Evolutionary conservation across 148 eudicot genomes (phyloP), one percentile per base, ranked within the genome.

Genomic region (Linanthus parryae): DNA sequence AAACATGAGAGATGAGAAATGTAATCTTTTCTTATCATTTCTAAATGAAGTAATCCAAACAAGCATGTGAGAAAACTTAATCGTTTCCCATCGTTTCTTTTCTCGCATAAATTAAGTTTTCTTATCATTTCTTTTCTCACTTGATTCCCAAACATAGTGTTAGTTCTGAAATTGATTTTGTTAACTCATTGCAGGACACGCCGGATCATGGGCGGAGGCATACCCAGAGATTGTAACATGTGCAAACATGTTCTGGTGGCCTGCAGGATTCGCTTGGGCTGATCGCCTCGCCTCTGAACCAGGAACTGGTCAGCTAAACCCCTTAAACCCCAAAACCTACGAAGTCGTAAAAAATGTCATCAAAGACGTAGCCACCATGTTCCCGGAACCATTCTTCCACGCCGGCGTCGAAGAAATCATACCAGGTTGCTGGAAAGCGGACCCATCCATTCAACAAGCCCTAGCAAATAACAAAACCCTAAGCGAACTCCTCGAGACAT

Each of bases 281-380:
- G 90, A 87, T 30, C 73, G 97, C 23, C 62, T 81, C 10, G 98
- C 98, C n/a, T 67, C 96, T 1, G 98, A 91, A 52, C 98, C 98
- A 0, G 98, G 94, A n/a, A 67, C 85, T 1, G 96, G 96, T 35
- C 98, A 92, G 38, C 94, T 91, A 49, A 91, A 91, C 58, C 98
- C 98, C 4, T 68, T 91, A 26, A 65, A 66, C 51, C 94, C 85
- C 4, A 79, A 81, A 40, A 91, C 98, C n/a, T 87, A 83, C 45
- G 51, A 84, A 59, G 88, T 91, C 7, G 53, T 83, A 1, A 49
- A 58, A 40, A 84, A 73, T 16, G 68, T 87, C n/a, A 57, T 87
- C 49, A 49, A 23, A 1, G 98, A 91, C 11, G 56, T 73, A 16
- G 7, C 70, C 46, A 24, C 77, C 10, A 77, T 91, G 56, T 91